Base-by-base conservation (phyloP, 2,329 filamentous ascomycete genomes). In the Exophiala oligosperma region DNA sequence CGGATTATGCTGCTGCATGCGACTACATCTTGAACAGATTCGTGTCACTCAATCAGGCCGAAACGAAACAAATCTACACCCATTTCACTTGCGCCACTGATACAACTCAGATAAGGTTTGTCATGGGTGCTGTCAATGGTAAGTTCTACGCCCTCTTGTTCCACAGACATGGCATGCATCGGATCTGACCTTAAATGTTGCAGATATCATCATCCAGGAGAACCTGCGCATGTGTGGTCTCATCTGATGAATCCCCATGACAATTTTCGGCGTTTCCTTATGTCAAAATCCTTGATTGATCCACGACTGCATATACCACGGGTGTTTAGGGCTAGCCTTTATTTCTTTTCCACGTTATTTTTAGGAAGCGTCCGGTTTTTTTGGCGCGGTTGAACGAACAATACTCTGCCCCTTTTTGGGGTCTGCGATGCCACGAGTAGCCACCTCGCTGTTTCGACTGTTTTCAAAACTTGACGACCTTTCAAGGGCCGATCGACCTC, bases 201-300 rank as follows among this genome's bases (percentile, higher is more conserved):
- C 67, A 96, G 94, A 99, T 79, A 99, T 99, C 76, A 99, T 99
- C 79, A 99, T 99, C 76, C 94, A 99, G 81, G 94, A 97, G 80
- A 99, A 99, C 80, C 86, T 99, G 66, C 89, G 94, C 76, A 84
- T 96, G 76, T 97, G 92, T 78, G 93, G 93, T 84, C 82, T 97
- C 76, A 97, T 97, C 84, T 97, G 61, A 64, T 60, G 60, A 60
- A 28, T 29, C 46, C 32, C 40, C n/a, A 51, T 37, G 17, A 40
- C 12, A 32, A 26, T n/a, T 44, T 50, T 48, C 47, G 29, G 54
- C 59, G 59, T 55, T 51, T 38, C 52, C 28, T 53, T 51, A 9
- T 28, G 51, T 57, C 38, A 47, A 52, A 46, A 5, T 23, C 54
- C 48, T 54, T 49, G 52, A 59, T 56, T 55, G 51, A 51, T 54